Base-by-base conservation (phyloP, 768 basidiomycete species). In the Auricularia sp. region DNA sequence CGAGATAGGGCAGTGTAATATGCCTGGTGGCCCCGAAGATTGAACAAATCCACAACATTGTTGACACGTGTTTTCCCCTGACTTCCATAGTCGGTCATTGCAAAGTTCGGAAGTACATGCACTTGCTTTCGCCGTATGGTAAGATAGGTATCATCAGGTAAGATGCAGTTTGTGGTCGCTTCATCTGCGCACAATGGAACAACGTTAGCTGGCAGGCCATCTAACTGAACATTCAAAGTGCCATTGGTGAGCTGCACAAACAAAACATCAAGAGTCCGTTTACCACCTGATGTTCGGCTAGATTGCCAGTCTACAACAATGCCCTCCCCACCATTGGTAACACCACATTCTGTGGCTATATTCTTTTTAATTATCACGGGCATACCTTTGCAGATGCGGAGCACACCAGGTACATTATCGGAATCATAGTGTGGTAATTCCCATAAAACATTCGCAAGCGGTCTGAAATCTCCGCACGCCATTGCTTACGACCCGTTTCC, bases 261-360 rank as follows among this genome's bases (percentile, higher is more conserved):
- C 7, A 68, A 21, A 6, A 59, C 65, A 18, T 68, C 65, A 18
- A 68, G 35, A 4, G 34, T 34, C 8, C n/a, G 3, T 36, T 65
- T 54, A 24, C 62, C 63, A 29, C 62, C 54, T 8, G 14, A 13
- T 16, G 62, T 33, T 8, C 10, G 1, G 11, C 63, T 18, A 8
- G 59, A 13, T 24, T 67, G 33, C 69, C 70, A 71, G 24, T 56
- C 65, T 3, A 65, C 51, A 7, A 71, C 69, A 14, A 24, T 54
- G 1, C 45, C 70, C 63, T 72, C 71, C 5, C 69, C 69, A 18
- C 71, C 70, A 64, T 72, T 70, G 3, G 69, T 72, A 0, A 67
- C 71, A 63, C 71, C 70, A 13, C 67, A 65, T 51, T 72, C 68
- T 47, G 69, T 71, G 10, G 70, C 71, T 34, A 68, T 66, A 61